Evolutionary conservation across 805 yeast genomes (phyloP), one percentile per base, ranked within the genome.

Genomic region (Priceomyces medius): DNA sequence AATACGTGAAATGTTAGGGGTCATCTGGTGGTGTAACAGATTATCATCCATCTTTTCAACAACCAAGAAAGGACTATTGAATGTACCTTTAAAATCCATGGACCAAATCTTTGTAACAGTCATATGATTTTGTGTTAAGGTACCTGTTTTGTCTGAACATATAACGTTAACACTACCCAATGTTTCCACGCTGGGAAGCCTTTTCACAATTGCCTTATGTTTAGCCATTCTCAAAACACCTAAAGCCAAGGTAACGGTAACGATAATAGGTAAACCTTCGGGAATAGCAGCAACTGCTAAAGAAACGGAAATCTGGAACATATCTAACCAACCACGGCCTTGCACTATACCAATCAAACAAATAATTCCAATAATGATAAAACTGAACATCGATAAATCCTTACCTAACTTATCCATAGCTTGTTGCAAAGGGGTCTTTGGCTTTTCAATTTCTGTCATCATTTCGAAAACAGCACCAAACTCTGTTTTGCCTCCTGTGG

Each of bases 251-350:
- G 99, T 93, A 7, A 93, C 99, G 4, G 99, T 91, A 31, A 93
- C 99, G 61, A 93, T 93, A 55, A 93, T 93, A 0, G 99, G 99
- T 51, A 93, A 76, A 41, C 99, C 99, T 65, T 93, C 99, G 4
- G 99, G 99, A 53, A 93, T 93, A 3, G 99, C 99, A 38, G 99
- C 99, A 14, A 93, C 99, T 2, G 99, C 99, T 47, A 93, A 73
- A 1, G 97, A 89, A 7, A 93, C 99, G 1, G 97, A 88, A 44
- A 93, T 89, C 63, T 91, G 97, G 67, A 93, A 91, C 97, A 95
- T 93, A 48, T 93, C 98, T 43, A 93, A 75, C 97, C 97, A 90
- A 7, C 86, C 77, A 47, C 95, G 84, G 37, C 99, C 98, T 68
- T 93, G 96, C 36, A 88, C 44, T 16, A 93, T 74, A 44, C 99